Conservation (phyloP, 2,329 filamentous ascomycete genomes). For the Cladorrhinum sp. region DNA sequence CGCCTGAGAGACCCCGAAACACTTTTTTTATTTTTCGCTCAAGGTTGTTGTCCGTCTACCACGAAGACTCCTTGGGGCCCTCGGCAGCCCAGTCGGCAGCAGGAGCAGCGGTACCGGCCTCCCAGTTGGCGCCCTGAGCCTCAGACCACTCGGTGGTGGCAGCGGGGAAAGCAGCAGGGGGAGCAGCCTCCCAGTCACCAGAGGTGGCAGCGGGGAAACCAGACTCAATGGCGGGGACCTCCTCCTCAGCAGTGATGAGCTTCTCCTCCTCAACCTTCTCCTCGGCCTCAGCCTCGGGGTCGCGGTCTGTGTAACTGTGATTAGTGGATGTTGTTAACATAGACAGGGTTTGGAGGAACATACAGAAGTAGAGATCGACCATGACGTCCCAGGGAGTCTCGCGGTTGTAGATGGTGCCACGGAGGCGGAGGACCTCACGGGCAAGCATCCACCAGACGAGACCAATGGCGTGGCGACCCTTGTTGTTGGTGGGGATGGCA, state of each 20-base stretch:
- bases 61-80: slow-evolving; percentile 49
- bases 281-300: slow-evolving; percentile 98
- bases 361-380: slow-evolving; percentile 99
- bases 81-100: slow-evolving; percentile 54
- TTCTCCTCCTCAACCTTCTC: slow-evolving; percentile 96
- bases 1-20: slow-evolving; percentile 28
- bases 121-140: slow-evolving; percentile 47
- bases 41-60: slow-evolving; percentile 39
- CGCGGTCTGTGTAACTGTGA: slow-evolving; percentile 65
- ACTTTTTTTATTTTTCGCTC: slow-evolving; percentile 25
- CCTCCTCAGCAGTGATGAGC: slow-evolving; percentile 82
- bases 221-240: slow-evolving; percentile 71
- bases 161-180: slow-evolving; percentile 67
- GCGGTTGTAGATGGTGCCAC: slow-evolving; percentile 92
- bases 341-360: slow-evolving; percentile 32
- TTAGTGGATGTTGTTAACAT: slow-evolving; percentile 22
- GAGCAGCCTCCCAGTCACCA: slow-evolving; percentile 82
- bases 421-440: slow-evolving; percentile 98
- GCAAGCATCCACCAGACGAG: slow-evolving; percentile 99
- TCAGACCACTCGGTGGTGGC: slow-evolving; percentile 57
- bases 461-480: slow-evolving; percentile 98
- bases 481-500: slow-evolving; percentile 99
- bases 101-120: slow-evolving; percentile 57
- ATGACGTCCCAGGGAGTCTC: slow-evolving; percentile 99
- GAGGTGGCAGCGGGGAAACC: slow-evolving; percentile 61